Conservation (phyloP, 352 stramenopile genomes). For the Pythium aristosporum region DNA sequence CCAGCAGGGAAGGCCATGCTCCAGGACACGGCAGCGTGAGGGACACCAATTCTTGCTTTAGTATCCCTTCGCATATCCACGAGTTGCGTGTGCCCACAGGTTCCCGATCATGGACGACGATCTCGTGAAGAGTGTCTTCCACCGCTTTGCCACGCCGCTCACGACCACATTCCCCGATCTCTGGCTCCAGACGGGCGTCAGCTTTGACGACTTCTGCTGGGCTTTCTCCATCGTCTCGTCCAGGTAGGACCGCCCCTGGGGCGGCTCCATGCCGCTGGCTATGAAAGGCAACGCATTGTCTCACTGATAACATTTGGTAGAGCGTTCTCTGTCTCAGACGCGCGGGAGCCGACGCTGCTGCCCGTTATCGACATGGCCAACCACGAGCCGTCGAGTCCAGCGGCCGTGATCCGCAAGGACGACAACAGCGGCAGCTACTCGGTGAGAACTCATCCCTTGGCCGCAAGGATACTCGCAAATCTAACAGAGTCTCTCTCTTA, state of each 20-base stretch:
- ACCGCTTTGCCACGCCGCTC: conserved; percentile 38
- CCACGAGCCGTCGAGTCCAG: conserved; percentile 41
- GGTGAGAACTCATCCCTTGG: conserved; percentile 25
- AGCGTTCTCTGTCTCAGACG: conserved; percentile 28
- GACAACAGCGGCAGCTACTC: conserved; percentile 39
- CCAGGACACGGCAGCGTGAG: conserved; percentile 50
- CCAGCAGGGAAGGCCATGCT: conserved; percentile 31
- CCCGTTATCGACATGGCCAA: conserved; percentile 84
- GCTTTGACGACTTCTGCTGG: conserved; percentile 55
- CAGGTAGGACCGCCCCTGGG: conserved; percentile 43
- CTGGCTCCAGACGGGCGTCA: conserved; percentile 37
- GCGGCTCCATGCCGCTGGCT: not conserved
- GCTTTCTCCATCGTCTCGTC: conserved; percentile 72
- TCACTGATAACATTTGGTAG: conserved; percentile 21
- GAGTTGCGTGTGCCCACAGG: conserved; percentile 20
- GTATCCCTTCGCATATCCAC: not conserved
- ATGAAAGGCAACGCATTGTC: not conserved
- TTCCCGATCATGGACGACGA: conserved; percentile 52
- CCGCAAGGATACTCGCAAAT: not conserved
- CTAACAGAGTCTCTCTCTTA: not conserved
- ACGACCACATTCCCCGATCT: conserved; percentile 35
- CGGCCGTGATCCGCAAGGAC: conserved; percentile 48
- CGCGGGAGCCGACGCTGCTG: conserved; percentile 53
- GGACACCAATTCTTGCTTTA: not conserved
- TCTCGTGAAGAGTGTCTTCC: conserved; percentile 52